phyloP scores from a whole-genome alignment of 331 rosid species.

The Malus hybrid region DNA sequence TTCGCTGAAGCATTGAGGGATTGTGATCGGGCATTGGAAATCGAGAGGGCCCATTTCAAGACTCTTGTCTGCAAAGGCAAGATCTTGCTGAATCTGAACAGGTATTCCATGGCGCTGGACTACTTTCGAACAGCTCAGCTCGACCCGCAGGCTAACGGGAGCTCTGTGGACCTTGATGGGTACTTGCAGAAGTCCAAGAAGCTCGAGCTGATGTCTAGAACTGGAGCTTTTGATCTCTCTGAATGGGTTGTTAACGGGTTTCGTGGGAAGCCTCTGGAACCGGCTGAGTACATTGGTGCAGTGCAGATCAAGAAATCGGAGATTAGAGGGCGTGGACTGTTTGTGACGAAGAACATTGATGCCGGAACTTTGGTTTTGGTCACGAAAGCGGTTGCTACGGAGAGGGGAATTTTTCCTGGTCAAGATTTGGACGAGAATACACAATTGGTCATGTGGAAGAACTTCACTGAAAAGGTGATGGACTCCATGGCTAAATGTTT shows the following conservation, averaged over 20 bases:
- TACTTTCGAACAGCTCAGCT: constrained; percentile 50
- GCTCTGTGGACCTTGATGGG: constrained; percentile 40
- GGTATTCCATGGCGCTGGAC: constrained; percentile 49
- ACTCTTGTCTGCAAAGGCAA: constrained; percentile 9
- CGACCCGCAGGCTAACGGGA: constrained; percentile 40
- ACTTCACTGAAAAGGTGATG: constrained; percentile 46
- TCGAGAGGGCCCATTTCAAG: constrained; percentile 69
- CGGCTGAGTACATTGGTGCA: constrained; percentile 59
- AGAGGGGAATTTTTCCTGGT: constrained; percentile 60
- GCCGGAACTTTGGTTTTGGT: constrained; percentile 60
- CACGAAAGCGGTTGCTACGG: constrained; percentile 60
- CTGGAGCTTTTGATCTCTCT: constrained; percentile 69
- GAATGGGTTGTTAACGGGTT: constrained; percentile 65
- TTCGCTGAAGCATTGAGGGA: constrained; percentile 47
- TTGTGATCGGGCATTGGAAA: constrained; percentile 51
- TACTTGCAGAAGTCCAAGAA: constrained; percentile 60
- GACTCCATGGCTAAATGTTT: constrained; percentile 35
- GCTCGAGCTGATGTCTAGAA: constrained; percentile 52
- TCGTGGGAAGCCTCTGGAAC: constrained; percentile 57
- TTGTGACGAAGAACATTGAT: constrained; percentile 61
- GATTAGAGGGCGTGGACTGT: constrained; percentile 71
- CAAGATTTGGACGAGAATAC: constrained; percentile 61
- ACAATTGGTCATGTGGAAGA: constrained; percentile 86
- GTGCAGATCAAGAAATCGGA: constrained; percentile 62
- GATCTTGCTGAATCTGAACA: constrained; percentile 54